Evolutionary conservation across 345 rosid genomes (phyloP), one percentile per base, ranked within the genome.

Genomic region (Microcos paniculata): DNA sequence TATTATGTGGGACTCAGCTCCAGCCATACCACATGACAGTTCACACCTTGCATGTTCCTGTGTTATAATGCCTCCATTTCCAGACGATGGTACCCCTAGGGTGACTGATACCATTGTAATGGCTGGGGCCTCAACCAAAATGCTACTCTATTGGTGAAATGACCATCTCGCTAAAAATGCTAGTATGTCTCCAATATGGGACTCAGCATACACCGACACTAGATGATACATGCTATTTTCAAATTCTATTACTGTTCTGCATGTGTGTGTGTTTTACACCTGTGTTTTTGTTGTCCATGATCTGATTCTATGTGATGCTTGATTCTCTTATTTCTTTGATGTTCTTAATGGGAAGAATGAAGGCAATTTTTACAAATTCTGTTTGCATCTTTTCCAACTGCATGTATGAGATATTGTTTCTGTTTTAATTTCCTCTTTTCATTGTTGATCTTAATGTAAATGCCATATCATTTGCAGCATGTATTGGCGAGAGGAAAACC

Each of bases 401-500:
- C 14, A 23, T 45, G 43, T 15, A 61, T 52, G 48, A 3, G 55
- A 23, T 23, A 49, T 51, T 45, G 42, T 72, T 19, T 31, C 8
- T 13, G 15, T 59, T 40, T 49, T 24, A 30, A 38, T 45, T 31
- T 53, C 46, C 10, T 28, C 14, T 71, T 62, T n/a, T n/a, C 18
- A 43, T 28, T 13, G 8, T 58, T 65, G 21, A 7, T 72, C 18
- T 56, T 73, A 67, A 72, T 57, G 4, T 35, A 56, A 62, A 19
- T 55, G 18, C 35, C 15, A 26, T 65, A 2, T 58, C 43, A 74
- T 76, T 78, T 46, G 57, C 89, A 90, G 94, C 91, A 90, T 80
- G 91, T 90, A 3, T 71, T 90, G 80, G 90, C 79, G 84, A 84
- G 86, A 80, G 94, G 94, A 21, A 90, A 82, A 49, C 66, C 85